phyloP scores from a whole-genome alignment of 2,329 filamentous ascomycete genomes.

The Sporothrix curviconia region DNA sequence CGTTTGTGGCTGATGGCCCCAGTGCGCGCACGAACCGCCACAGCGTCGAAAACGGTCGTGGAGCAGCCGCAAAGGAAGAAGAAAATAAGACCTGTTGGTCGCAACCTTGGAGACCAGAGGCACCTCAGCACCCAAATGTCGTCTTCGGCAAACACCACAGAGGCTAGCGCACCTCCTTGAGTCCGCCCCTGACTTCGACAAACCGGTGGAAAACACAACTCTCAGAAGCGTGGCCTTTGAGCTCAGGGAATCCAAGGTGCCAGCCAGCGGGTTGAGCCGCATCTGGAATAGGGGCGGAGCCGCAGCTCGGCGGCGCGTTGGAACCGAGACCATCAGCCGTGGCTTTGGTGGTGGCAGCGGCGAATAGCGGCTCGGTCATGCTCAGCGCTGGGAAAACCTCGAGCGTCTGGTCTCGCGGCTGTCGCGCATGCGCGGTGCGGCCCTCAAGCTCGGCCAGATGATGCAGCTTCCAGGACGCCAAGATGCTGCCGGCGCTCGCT shows the following conservation, averaged over 20 bases:
- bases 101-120: too few species aligned
- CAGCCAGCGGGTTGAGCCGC: constrained; percentile 76
- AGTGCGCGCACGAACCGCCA: too few species aligned
- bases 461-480: constrained; percentile 96
- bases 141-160: background rate
- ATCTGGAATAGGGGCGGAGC: constrained; percentile 95
- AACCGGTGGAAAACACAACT: too few species aligned
- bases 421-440: constrained; percentile 92
- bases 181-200: too few species aligned
- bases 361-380: constrained; percentile 67
- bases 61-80: too few species aligned
- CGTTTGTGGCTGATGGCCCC: background rate
- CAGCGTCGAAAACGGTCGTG: too few species aligned
- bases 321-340: constrained; percentile 76
- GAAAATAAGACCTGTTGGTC: too few species aligned
- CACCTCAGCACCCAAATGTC: too few species aligned
- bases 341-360: constrained; percentile 60
- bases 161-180: background rate
- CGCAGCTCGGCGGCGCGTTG: constrained; percentile 90
- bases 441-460: constrained; percentile 96
- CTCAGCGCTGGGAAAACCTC: constrained; percentile 85
- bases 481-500: constrained; percentile 85
- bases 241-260: constrained; percentile 83
- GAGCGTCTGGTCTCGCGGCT: constrained; percentile 87
- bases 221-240: too few species aligned